Percentiles rank a stretch among this genome's conserved stretches.
Evolutionary conservation across 148 eudicot species (phyloP).

Genomic region (Amaranthus palmeri): DNA sequence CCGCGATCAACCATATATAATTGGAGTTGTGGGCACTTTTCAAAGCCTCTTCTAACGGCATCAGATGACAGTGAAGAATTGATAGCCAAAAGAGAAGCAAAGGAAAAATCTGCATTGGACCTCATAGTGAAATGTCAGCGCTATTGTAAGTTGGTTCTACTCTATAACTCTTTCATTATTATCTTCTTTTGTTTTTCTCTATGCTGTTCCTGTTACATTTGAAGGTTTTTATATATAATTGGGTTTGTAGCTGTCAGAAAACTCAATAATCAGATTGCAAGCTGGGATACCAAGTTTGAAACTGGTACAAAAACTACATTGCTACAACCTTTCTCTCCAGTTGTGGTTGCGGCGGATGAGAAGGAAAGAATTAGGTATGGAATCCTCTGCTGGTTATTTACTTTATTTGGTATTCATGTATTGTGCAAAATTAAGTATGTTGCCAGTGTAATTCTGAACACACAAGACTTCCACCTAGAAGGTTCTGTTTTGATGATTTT

Average conservation of each 20-base stretch:
- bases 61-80: constrained; percentile 77
- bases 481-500: no score
- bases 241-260: constrained; percentile 59
- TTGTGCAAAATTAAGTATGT: no score
- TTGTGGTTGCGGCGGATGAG: constrained; percentile 85
- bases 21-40: constrained; percentile 94
- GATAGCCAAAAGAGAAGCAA: constrained; percentile 61
- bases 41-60: constrained; percentile 84
- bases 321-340: constrained; percentile 75
- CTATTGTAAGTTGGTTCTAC: constrained; percentile 47
- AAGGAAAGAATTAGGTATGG: constrained; percentile 77
- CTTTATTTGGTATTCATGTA: background rate
- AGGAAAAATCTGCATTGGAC: constrained; percentile 69
- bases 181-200: background rate
- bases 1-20: constrained; percentile 89
- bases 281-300: constrained; percentile 93
- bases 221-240: background rate
- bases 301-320: constrained; percentile 60
- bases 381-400: background rate
- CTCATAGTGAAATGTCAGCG: constrained; percentile 81
- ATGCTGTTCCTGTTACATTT: constrained; percentile 1
- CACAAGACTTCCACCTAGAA: no score
- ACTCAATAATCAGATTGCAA: constrained; percentile 76
- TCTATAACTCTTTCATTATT: background rate
- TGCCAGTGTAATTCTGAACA: no score